Conservation (phyloP, 2,329 filamentous ascomycete genomes). For the Neurospora sp. region DNA sequence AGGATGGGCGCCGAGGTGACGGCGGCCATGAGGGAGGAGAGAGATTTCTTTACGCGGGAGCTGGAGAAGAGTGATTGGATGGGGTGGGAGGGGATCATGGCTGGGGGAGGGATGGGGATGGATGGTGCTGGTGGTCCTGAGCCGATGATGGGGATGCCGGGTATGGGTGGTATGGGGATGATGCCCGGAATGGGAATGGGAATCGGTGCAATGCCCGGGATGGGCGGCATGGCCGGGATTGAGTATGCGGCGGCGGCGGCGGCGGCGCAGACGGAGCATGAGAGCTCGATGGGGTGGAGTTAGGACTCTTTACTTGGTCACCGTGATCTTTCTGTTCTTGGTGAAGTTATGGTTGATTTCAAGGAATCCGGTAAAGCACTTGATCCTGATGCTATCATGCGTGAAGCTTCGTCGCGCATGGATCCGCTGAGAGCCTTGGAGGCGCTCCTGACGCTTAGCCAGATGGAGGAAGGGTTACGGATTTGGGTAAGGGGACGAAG, state of each 20-base stretch:
- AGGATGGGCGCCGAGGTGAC: slow-evolving; percentile 55
- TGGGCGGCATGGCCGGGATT: neutral
- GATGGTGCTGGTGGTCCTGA: neutral
- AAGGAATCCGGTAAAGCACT: neutral
- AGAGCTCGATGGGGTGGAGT: neutral
- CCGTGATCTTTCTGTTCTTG: neutral
- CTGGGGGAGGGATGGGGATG: neutral
- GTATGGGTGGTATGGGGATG: neutral
- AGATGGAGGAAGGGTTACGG: neutral
- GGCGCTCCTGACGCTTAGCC: neutral
- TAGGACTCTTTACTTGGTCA: neutral
- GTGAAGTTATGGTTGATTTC: neutral
- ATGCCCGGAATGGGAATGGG: neutral
- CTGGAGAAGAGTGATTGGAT: slow-evolving; percentile 61
- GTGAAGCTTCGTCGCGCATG: neutral
- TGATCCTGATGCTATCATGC: neutral
- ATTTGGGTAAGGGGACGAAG: neutral
- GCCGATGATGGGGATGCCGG: neutral
- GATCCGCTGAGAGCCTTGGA: neutral
- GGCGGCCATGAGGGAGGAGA: slow-evolving; percentile 57
- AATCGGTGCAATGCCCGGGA: neutral
- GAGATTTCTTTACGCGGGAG: slow-evolving; percentile 72
- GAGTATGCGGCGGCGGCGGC: neutral
- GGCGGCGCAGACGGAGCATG: neutral
- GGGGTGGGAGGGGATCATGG: slow-evolving; percentile 23